A percentile compares a stretch with the other conserved stretches of the same genome.
Evolutionary conservation across 1,139 yeast species (phyloP).

Genomic region (Kodamaea ohmeri): DNA sequence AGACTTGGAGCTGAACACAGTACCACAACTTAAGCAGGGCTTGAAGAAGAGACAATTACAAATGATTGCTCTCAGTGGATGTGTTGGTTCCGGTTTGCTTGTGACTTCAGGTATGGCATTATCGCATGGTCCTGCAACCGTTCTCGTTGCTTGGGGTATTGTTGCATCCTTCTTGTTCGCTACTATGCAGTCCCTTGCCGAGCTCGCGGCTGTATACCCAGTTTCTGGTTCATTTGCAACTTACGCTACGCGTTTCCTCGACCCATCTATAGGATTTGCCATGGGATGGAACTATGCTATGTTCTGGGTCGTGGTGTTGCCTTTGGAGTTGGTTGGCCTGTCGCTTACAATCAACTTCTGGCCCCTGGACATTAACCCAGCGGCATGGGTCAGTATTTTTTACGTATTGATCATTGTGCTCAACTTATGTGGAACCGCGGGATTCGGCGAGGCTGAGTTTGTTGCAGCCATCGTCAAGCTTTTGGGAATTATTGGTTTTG

Average conservation of each 20-base stretch:
- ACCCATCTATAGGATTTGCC: conserved; percentile 74
- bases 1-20: conserved; percentile 9
- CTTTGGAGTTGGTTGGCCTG: conserved; percentile 70
- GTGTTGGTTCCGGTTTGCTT: conserved; percentile 38
- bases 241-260: conserved; percentile 61
- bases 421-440: conserved; percentile 60
- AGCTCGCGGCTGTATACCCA: conserved; percentile 64
- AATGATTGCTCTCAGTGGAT: conserved; percentile 41
- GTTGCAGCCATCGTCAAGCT: conserved; percentile 58
- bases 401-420: conserved; percentile 54
- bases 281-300: conserved; percentile 69
- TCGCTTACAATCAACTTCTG: conserved; percentile 66
- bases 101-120: conserved; percentile 40
- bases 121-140: conserved; percentile 36
- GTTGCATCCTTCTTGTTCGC: conserved; percentile 52
- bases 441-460: conserved; percentile 70
- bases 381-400: conserved; percentile 67
- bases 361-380: conserved; percentile 55
- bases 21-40: conserved; percentile 24
- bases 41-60: conserved; percentile 35
- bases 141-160: conserved; percentile 43
- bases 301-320: conserved; percentile 68
- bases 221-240: conserved; percentile 72
- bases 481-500: conserved; percentile 62
- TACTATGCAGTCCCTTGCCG: conserved; percentile 69